phyloP scores from a whole-genome alignment of 495 filamentous ascomycete species.

The Lindgomyces ingoldianus region DNA sequence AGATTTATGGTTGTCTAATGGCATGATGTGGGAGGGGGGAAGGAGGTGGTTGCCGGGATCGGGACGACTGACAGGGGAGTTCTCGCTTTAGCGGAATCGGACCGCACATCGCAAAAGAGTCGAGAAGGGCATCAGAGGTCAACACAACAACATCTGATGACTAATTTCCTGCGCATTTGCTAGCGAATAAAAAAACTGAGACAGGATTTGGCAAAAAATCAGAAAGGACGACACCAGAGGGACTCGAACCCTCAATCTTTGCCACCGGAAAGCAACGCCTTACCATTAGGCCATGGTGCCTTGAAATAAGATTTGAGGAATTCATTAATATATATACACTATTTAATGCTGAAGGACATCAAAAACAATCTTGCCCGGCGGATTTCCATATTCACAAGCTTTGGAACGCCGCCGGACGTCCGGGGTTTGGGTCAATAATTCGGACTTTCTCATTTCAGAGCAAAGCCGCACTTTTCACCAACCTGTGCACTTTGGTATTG shows the following conservation, averaged over 20 bases:
- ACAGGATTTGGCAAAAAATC: too few relatives aligned
- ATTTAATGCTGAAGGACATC: too few relatives aligned
- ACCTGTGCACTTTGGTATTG: too few relatives aligned
- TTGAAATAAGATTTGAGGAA: neutral
- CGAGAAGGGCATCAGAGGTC: neutral
- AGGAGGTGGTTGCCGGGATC: neutral
- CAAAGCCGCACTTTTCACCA: too few relatives aligned
- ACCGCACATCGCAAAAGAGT: neutral
- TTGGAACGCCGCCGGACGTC: too few relatives aligned
- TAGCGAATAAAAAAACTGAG: too few relatives aligned
- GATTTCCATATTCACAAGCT: too few relatives aligned
- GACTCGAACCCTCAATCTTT: conserved; percentile 51
- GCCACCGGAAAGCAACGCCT: conserved; percentile 50
- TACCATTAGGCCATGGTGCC: conserved; percentile 50
- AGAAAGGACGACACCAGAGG: conserved; percentile 41
- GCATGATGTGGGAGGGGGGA: neutral
- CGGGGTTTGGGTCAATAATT: too few relatives aligned
- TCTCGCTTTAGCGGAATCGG: neutral
- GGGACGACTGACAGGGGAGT: neutral
- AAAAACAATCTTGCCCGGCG: too few relatives aligned
- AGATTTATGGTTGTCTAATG: neutral
- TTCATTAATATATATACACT: conserved; percentile 4
- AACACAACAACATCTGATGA: too few relatives aligned
- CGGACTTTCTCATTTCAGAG: too few relatives aligned
- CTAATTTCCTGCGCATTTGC: too few relatives aligned